phyloP scores from a whole-genome alignment of 2,329 filamentous ascomycete genomes.

The Alternaria arbusti region DNA sequence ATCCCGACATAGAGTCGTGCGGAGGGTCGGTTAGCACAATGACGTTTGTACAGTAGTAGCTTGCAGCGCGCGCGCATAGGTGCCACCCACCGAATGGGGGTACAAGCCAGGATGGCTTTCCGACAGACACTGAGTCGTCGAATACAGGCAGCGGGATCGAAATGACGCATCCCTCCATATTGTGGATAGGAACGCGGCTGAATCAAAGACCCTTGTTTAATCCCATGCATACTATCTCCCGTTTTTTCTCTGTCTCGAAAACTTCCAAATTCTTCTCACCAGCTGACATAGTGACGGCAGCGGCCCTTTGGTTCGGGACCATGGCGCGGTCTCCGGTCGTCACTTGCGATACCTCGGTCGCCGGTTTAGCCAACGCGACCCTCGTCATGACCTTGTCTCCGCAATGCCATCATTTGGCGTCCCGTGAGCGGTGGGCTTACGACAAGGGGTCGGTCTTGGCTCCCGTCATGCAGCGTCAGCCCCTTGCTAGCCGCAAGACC shows the following conservation, averaged over 20 bases:
- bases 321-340: slow-evolving; percentile 5
- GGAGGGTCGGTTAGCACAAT: slow-evolving; percentile 28
- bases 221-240: not conserved
- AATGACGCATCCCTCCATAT: slow-evolving; percentile 34
- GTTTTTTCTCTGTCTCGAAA: not conserved
- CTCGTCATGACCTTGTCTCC: slow-evolving; percentile 11
- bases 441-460: slow-evolving; percentile 20
- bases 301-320: slow-evolving; percentile 4
- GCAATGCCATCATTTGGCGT: slow-evolving; percentile 29
- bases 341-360: slow-evolving; percentile 9
- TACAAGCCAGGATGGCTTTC: slow-evolving; percentile 11
- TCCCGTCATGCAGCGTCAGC: slow-evolving; percentile 23
- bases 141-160: slow-evolving; percentile 24
- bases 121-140: slow-evolving; percentile 19
- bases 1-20: slow-evolving; percentile 11
- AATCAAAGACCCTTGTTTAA: slow-evolving; percentile 33
- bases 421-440: slow-evolving; percentile 14
- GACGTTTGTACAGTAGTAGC: slow-evolving; percentile 45
- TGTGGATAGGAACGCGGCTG: slow-evolving; percentile 23
- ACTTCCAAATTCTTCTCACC: not conserved
- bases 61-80: slow-evolving; percentile 16
- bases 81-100: not conserved
- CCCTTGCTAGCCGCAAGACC: slow-evolving; percentile 5
- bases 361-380: slow-evolving; percentile 5
- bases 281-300: slow-evolving; percentile 18